Conservation (phyloP, 1,284 basidiomycete genomes). For the Sporisorium exsertum region DNA sequence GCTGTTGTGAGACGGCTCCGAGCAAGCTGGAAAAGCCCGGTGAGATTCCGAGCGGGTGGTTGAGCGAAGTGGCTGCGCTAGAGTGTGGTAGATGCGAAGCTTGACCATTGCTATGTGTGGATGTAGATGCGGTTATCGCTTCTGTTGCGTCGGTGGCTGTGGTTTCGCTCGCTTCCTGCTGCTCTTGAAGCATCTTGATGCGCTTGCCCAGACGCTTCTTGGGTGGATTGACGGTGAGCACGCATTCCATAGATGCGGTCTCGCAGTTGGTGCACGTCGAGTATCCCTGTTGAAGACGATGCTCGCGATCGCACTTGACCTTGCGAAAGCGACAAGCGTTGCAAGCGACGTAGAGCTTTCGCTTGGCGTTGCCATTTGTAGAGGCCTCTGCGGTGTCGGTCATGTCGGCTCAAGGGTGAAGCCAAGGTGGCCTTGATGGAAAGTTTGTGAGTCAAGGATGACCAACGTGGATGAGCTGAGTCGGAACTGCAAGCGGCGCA, state of each 20-base stretch:
- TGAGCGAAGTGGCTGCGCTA: neutral
- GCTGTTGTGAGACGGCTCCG: slow-evolving; percentile 23
- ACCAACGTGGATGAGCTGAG: neutral
- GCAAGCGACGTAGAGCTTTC: slow-evolving; percentile 43
- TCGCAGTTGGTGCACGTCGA: slow-evolving; percentile 32
- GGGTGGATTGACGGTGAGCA: slow-evolving; percentile 37
- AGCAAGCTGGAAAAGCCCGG: slow-evolving; percentile 32
- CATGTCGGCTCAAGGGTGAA: too few species aligned
- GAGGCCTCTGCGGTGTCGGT: slow-evolving; percentile 5
- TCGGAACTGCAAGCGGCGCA: neutral
- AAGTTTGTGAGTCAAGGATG: neutral
- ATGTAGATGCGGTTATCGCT: neutral
- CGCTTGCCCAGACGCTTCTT: slow-evolving; percentile 46
- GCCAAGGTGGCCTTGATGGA: too few species aligned
- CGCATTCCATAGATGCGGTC: slow-evolving; percentile 25
- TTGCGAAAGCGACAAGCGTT: slow-evolving; percentile 46
- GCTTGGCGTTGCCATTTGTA: slow-evolving; percentile 18
- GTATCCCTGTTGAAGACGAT: slow-evolving; percentile 28
- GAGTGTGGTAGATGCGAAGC: neutral
- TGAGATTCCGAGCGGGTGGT: slow-evolving; percentile 15
- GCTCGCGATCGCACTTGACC: slow-evolving; percentile 43
- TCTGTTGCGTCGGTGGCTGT: neutral
- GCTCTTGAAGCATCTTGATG: slow-evolving; percentile 42
- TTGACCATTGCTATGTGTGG: neutral
- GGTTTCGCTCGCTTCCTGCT: slow-evolving; percentile 6